These are phyloP conservation scores for Castanea crenata DNA, from an alignment of 306 rosid genomes.

Conservation along the genomic window DNA sequence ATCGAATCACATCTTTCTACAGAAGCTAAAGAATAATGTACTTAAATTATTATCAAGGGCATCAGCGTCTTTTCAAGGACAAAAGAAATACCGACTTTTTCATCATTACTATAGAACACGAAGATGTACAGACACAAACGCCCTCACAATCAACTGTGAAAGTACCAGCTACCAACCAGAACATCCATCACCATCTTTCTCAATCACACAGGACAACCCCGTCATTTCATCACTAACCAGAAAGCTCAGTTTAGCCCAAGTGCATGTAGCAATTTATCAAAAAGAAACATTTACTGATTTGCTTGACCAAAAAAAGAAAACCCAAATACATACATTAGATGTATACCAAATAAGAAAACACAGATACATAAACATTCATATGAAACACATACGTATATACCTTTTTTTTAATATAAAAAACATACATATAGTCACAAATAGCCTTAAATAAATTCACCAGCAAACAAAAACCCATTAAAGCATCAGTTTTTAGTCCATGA, in stretches of 20 bases:
- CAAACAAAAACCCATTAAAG: neutral
- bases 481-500: neutral
- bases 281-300: neutral
- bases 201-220: neutral
- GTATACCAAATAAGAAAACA: no score
- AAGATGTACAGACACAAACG: neutral
- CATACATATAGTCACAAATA: neutral
- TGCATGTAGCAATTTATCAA: neutral
- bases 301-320: neutral
- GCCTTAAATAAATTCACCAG: neutral
- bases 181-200: neutral
- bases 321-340: neutral
- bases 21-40: no score
- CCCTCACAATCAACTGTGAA: neutral
- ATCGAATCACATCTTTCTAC: conserved; percentile 7
- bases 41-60: neutral
- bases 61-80: neutral
- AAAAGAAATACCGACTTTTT: neutral
- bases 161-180: neutral
- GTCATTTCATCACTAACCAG: neutral
- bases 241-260: neutral
- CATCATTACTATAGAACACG: neutral
- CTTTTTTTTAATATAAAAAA: neutral
- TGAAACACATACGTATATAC: neutral
- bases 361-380: neutral